Conservation (phyloP, 2,329 filamentous ascomycete genomes). For the Colletotrichum chrysophilum region DNA sequence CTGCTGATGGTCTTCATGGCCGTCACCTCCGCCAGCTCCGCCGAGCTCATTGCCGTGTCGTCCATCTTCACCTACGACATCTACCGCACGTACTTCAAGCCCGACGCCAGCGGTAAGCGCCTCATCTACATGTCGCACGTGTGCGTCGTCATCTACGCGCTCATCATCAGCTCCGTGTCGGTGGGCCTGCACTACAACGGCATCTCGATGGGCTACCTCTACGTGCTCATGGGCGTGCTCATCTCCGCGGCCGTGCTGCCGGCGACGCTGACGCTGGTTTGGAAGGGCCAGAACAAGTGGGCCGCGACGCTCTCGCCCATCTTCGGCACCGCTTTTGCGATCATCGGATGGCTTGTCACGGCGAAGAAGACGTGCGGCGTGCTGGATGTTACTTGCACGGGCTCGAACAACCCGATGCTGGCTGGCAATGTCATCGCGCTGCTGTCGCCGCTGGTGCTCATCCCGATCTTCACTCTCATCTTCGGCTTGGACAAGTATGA, state of each 20-base stretch:
- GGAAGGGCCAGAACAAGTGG: constrained; percentile 78
- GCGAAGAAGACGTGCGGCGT: constrained; percentile 71
- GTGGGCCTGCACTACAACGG: constrained; percentile 77
- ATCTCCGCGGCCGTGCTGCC: constrained; percentile 87
- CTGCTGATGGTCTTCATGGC: constrained; percentile 84
- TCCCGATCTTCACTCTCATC: constrained; percentile 75
- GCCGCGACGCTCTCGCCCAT: constrained; percentile 73
- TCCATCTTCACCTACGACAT: constrained; percentile 89
- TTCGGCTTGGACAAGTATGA: constrained; percentile 74
- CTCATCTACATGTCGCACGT: constrained; percentile 82
- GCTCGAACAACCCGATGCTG: constrained; percentile 85
- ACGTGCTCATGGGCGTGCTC: constrained; percentile 90
- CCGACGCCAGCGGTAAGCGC: constrained; percentile 72
- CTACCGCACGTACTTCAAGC: constrained; percentile 87
- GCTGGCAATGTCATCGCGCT: constrained; percentile 86
- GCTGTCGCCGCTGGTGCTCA: constrained; percentile 75
- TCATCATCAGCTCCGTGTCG: constrained; percentile 79
- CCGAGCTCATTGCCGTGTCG: constrained; percentile 82
- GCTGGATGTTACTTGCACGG: constrained; percentile 76
- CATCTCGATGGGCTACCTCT: constrained; percentile 88
- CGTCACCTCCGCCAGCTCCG: constrained; percentile 78
- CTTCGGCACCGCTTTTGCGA: constrained; percentile 68
- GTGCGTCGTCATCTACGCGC: constrained; percentile 72
- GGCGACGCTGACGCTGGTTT: constrained; percentile 79
- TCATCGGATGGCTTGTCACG: constrained; percentile 79